phyloP scores from a whole-genome alignment of 805 yeast genomes.

The Kuraishia borneana region DNA sequence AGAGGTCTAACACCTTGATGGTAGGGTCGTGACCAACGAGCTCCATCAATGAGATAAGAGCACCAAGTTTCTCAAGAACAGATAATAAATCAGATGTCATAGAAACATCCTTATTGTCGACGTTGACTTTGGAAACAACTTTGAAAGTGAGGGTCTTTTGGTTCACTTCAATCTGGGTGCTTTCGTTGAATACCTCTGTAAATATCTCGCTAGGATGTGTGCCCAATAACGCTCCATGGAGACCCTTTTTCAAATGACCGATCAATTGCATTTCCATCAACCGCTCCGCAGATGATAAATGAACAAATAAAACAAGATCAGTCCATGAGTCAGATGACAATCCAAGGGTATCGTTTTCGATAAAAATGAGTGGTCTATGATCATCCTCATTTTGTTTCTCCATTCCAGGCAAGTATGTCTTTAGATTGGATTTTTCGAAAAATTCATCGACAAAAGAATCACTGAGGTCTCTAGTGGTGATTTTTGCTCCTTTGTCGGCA shows the following conservation, averaged over 20 bases:
- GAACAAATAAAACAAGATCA: constrained; percentile 20
- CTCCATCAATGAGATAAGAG: constrained; percentile 16
- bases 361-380: constrained; percentile 14
- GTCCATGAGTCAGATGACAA: constrained; percentile 23
- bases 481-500: constrained; percentile 24
- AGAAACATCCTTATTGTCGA: constrained; percentile 1
- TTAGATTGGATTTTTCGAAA: constrained; percentile 3
- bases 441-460: constrained; percentile 11
- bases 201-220: not conserved
- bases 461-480: constrained; percentile 15
- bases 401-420: constrained; percentile 11
- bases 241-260: constrained; percentile 18
- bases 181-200: constrained; percentile 1
- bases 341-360: constrained; percentile 23
- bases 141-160: constrained; percentile 13
- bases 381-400: constrained; percentile 7
- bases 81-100: constrained; percentile 8
- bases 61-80: constrained; percentile 16
- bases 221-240: constrained; percentile 12
- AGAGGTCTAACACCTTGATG: constrained; percentile 14
- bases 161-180: constrained; percentile 4
- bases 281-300: constrained; percentile 8
- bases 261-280: constrained; percentile 19
- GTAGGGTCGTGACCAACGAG: constrained; percentile 15
- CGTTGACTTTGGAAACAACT: constrained; percentile 14